phyloP scores from a whole-genome alignment of 805 yeast genomes.

The Tetrapisispora fleetii region DNA sequence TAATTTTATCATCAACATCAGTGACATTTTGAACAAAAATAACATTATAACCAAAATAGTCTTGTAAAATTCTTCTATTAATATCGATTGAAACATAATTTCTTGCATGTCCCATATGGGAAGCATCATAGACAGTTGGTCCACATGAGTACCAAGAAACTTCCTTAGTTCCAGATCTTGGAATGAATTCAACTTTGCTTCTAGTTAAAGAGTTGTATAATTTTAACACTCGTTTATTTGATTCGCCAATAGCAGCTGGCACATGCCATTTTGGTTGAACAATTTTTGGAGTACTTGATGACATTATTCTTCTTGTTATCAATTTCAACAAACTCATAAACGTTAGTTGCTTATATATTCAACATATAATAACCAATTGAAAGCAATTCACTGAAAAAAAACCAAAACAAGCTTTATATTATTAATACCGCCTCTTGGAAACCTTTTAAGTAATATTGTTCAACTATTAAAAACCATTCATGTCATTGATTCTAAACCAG shows the following conservation, averaged over 20 bases:
- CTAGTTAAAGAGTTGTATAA: conserved; percentile 79
- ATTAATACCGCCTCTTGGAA: too few species aligned
- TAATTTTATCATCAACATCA: conserved; percentile 97
- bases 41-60: conserved; percentile 85
- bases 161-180: conserved; percentile 44
- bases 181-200: conserved; percentile 68
- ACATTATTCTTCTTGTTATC: conserved; percentile 3
- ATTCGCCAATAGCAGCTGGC: conserved; percentile 21
- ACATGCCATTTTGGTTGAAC: conserved; percentile 46
- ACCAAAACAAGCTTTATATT: neutral
- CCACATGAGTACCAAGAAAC: conserved; percentile 98
- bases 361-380: neutral
- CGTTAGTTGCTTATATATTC: neutral
- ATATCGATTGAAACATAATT: conserved; percentile 93
- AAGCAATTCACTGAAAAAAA: neutral
- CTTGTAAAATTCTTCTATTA: conserved; percentile 77
- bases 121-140: conserved; percentile 92
- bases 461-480: too few species aligned
- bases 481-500: too few species aligned
- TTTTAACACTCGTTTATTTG: conserved; percentile 35
- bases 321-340: conserved; percentile 3
- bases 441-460: too few species aligned
- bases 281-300: conserved; percentile 20
- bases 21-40: conserved; percentile 92
- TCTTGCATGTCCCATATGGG: conserved; percentile 98